Evolutionary conservation across 1,139 yeast genomes (phyloP).

Genomic region (Pichia sp.): DNA sequence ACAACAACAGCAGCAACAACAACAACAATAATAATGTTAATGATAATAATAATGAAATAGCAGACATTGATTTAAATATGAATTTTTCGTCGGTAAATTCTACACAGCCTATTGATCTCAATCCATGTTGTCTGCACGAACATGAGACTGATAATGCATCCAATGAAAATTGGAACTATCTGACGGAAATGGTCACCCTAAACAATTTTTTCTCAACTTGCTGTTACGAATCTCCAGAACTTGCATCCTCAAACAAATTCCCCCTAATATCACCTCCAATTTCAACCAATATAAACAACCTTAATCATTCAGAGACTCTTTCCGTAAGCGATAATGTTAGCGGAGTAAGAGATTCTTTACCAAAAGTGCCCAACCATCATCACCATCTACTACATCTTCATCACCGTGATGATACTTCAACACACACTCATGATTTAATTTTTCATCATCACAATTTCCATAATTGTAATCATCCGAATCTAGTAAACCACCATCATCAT

Average conservation of each 20-base stretch:
- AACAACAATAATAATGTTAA: too few species aligned
- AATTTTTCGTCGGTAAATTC: background rate
- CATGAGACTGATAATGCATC: background rate
- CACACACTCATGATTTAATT: slow-evolving; percentile 17
- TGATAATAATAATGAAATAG: background rate
- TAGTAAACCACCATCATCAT: slow-evolving; percentile 23
- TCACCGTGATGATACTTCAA: slow-evolving; percentile 6
- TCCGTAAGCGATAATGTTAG: slow-evolving; percentile 3
- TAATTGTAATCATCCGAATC: slow-evolving; percentile 4
- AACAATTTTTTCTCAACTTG: slow-evolving; percentile 12
- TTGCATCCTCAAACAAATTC: background rate
- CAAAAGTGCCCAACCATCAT: slow-evolving; percentile 1
- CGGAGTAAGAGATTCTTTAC: slow-evolving; percentile 8
- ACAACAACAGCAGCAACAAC: too few species aligned
- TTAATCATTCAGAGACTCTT: background rate
- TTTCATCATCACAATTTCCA: slow-evolving; percentile 16
- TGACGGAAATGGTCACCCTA: slow-evolving; percentile 10
- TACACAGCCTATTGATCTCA: slow-evolving; percentile 6
- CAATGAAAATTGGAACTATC: background rate
- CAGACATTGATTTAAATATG: background rate
- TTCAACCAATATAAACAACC: background rate
- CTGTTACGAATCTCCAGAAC: slow-evolving; percentile 5
- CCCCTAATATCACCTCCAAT: slow-evolving; percentile 3
- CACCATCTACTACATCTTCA: slow-evolving; percentile 14
- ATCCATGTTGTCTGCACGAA: slow-evolving; percentile 6